Base-by-base conservation (phyloP, 75 land plant species). In the Pseudotsuga menziesii region DNA sequence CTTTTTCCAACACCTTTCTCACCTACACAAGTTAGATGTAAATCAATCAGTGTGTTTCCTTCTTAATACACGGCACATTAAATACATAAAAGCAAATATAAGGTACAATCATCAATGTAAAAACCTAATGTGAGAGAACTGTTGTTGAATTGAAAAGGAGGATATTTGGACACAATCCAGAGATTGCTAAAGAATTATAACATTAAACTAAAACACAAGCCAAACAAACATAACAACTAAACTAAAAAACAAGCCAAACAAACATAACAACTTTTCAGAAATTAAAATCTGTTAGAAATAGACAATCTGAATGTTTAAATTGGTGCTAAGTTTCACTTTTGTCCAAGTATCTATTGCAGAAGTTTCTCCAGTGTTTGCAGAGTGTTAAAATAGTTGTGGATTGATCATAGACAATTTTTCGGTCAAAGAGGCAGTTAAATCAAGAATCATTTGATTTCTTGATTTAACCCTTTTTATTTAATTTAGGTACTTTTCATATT, bases 1-100 rank as follows among this genome's bases (percentile, higher is more conserved):
- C 86, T 86, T 59, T 80, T 76, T 58, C 98, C 98, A 77, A 72
- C 73, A 14, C 98, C 98, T 77, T 96, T 94, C 83, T 96, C 98
- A 36, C 98, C 98, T 88, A 83, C 61, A 73, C 26, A 73, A 26
- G 15, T 54, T 73, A 73, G 29, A 23, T 73, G 8, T 23, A 2
- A 4, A 73, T 41, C 13, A 8, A 39, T 20, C 29, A 41, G 19
- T 35, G 35, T 64, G 35, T 64, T 16, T n/a, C 19, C 69, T 64
- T 64, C 20, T 9, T 4, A 20, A 22, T 12, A 14, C 22, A 25
- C 3, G 2, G 32, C 54, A 48, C 54, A 48, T 9, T 48, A 15
- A 26, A 13, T 55, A 22, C 4, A 23, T 13, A 52, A 57, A 61
- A 61, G 35, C 16, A 25, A 15, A 27, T 20, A 72, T 32, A 29